A percentile compares a stretch with the other conserved stretches of the same genome.
phyloP scores from a whole-genome alignment of 768 basidiomycete genomes.

The Obba rivulosa region DNA sequence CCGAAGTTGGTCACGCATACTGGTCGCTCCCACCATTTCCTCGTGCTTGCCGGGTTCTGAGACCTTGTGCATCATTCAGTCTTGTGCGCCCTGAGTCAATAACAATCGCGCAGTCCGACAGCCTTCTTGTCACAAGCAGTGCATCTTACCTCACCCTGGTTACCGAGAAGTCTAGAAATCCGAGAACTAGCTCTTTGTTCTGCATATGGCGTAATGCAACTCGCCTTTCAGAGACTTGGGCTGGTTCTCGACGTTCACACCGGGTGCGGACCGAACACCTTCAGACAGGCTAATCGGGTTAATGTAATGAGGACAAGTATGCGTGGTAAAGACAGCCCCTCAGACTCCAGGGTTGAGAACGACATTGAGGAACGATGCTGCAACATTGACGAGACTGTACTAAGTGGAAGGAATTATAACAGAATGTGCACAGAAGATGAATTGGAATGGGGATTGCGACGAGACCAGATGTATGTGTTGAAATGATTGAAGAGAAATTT shows the following conservation, averaged over 20 bases:
- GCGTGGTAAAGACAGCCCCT: conserved; percentile 20
- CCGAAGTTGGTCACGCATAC: no score
- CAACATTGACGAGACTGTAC: conserved; percentile 36
- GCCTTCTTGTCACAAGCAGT: conserved; percentile 3
- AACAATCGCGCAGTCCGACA: conserved; percentile 1
- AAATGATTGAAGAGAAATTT: conserved; percentile 34
- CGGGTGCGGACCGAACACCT: neutral
- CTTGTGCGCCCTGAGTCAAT: conserved; percentile 9
- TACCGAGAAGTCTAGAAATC: conserved; percentile 14
- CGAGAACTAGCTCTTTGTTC: conserved; percentile 5
- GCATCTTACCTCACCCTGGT: conserved; percentile 17
- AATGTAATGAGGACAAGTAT: conserved; percentile 21
- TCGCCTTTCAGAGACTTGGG: no score
- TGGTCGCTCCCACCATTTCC: neutral
- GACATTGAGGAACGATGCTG: conserved; percentile 38
- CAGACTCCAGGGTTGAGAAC: conserved; percentile 30
- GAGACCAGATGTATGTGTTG: conserved; percentile 7
- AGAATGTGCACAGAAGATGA: conserved; percentile 22
- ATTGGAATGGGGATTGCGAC: conserved; percentile 12
- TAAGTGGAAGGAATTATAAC: conserved; percentile 16
- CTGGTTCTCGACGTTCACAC: neutral
- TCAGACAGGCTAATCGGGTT: conserved; percentile 4
- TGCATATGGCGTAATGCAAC: neutral
- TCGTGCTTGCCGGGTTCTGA: conserved; percentile 3
- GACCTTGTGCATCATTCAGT: conserved; percentile 10